Evolutionary conservation across 352 stramenopile species (phyloP), one percentile per base, ranked within the genome.

Genomic region (Globisporangium alternatum): DNA sequence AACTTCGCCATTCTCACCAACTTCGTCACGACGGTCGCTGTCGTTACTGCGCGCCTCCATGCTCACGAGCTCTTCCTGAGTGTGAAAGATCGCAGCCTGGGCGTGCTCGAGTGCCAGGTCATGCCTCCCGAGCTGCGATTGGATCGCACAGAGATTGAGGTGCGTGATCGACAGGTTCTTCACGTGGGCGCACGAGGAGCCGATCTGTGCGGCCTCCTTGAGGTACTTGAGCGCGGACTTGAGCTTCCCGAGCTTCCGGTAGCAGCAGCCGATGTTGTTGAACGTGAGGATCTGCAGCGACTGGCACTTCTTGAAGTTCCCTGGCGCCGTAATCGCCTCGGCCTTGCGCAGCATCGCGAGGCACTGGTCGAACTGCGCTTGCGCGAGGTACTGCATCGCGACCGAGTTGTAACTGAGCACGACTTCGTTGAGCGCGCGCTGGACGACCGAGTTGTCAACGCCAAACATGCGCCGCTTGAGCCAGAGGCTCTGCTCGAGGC

Each of bases 211-310:
- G 5, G 85, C 85, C 37, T 89, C 79, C 45, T 89, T 76, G 5
- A 93, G 60, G 68, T 91, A 93, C 62, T 89, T 88, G 13, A 91
- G 67, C 17, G 85, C 82, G 1, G 81, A 87, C 59, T 87, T 84
- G 8, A 91, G 71, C 57, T 91, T 89, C 22, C 77, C 78, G 17
- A 93, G 65, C 43, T 89, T 93, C 5, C 85, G 85, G 66, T 91
- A 93, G 55, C 82, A 91, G 64, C 85, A 91, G 21, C 82, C 85
- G 21, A 93, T 79, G 64, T 91, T 93, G 62, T 93, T 93, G 68
- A 83, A 90, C 30, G 85, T 93, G 35, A 93, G 73, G 56, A 93
- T 89, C 62, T 89, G 82, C 4, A 91, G 66, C n/a, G 85, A 80
- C 49, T 91, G 72, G 25, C 76, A 83, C 49, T 76, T 68, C 19